Percentiles rank a stretch among this genome's conserved stretches.
These are phyloP conservation scores for Leccinellum albellum DNA, from an alignment of 768 basidiomycete species.

Conservation along the genomic window DNA sequence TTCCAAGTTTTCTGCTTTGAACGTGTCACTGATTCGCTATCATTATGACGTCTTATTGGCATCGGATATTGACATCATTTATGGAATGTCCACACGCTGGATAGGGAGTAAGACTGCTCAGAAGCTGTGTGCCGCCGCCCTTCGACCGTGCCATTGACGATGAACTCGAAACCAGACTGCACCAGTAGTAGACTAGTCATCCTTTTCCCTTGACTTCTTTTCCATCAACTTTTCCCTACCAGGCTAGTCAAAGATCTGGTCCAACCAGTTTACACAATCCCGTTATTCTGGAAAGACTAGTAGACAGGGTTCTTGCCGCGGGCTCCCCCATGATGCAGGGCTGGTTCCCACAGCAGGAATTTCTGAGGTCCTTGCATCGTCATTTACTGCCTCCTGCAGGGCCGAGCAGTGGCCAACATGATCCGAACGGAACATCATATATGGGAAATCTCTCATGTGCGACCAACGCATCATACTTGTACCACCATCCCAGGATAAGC, in stretches of 20 bases:
- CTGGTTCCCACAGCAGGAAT: not conserved
- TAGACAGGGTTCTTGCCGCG: not conserved
- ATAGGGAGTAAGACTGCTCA: not conserved
- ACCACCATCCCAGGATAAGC: not conserved
- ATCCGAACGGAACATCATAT: slow-evolving; percentile 2
- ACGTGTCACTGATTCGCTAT: not conserved
- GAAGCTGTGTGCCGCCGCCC: not conserved
- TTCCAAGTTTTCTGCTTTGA: not conserved
- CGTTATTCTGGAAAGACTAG: not conserved
- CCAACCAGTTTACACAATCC: not conserved
- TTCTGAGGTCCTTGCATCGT: not conserved
- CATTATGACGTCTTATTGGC: not conserved
- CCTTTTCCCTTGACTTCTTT: not conserved
- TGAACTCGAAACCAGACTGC: not conserved
- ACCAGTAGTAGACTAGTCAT: not conserved
- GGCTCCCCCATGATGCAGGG: not conserved
- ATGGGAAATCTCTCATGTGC: slow-evolving; percentile 3
- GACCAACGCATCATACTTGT: not conserved
- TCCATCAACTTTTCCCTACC: not conserved
- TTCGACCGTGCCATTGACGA: not conserved
- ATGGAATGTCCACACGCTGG: not conserved
- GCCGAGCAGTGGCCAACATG: not conserved
- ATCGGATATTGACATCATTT: not conserved
- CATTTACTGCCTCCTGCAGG: slow-evolving; percentile 1
- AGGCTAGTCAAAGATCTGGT: not conserved